Base-by-base conservation (phyloP, 148 eudicot genomes). In the Linanthus parryae region DNA sequence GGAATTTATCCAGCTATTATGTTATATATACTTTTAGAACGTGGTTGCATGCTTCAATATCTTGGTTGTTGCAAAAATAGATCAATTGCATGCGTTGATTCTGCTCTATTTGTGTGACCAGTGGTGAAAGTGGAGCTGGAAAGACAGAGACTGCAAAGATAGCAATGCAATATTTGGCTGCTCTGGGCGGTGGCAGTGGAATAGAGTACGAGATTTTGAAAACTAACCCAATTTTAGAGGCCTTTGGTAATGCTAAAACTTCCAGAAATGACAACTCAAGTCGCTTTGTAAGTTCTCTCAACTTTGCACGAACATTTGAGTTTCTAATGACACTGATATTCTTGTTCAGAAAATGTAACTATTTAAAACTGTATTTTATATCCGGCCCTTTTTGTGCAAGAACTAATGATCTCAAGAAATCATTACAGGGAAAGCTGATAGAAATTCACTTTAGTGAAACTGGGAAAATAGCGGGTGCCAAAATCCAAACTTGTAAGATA, bases 41-140 rank as follows among this genome's bases (percentile, higher is more conserved):
- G n/a, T n/a, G n/a, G n/a, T n/a, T n/a, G n/a, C n/a, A n/a, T n/a
- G n/a, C n/a, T n/a, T n/a, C n/a, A n/a, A 31, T 31, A 5, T 31
- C 35, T 31, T 31, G 5, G 5, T 31, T 31, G 11, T 11, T 31
- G 35, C 11, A 11, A 31, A 31, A 5, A 5, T 31, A 11, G 35
- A 31, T 31, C 7, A 5, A 5, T 31, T 31, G 35, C 35, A 31
- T 31, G 35, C 35, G 5, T 31, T 11, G 11, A 31, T 31, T 11
- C 5, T 5, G 35, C 62, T 47, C 62, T 34, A 22, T 64, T 27
- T 27, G 45, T 42, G 17, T 65, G 18, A 57, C 35, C 81, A 92
- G 94, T 66, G 96, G 98, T 33, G 98, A 92, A 74, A 92, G 98
- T 70, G 98, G 98, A 65, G 94, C 98, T 9, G 98, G 98, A 44